These are phyloP conservation scores for Chlorella variabilis DNA, from an alignment of 163 green algal species.

Conservation along the genomic window DNA sequence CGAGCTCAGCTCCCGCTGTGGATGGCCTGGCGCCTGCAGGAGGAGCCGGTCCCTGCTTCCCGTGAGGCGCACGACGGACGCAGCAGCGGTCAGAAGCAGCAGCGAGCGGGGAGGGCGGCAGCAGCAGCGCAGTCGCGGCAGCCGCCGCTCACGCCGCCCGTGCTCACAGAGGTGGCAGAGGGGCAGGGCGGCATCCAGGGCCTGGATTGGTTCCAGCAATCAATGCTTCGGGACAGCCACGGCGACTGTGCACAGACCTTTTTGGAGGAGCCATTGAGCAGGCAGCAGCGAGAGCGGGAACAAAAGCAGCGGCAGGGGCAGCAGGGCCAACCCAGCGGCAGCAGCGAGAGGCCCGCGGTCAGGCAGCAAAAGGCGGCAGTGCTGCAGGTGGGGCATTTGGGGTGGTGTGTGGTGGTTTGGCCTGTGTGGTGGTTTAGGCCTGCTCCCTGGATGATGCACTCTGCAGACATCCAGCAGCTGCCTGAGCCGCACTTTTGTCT, in stretches of 20 bases:
- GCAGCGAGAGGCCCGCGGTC: not conserved
- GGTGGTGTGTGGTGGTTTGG: too few relatives aligned
- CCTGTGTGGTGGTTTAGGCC: too few relatives aligned
- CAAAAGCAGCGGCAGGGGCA: not conserved
- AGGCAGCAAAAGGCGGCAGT: not conserved
- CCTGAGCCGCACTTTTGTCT: not conserved
- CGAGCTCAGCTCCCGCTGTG: too few relatives aligned
- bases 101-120: not conserved
- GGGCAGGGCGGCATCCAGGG: constrained; percentile 36
- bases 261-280: constrained; percentile 42
- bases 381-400: not conserved
- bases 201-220: constrained; percentile 44
- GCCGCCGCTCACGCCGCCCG: not conserved
- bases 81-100: not conserved
- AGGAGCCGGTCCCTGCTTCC: not conserved
- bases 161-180: not conserved
- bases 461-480: too few relatives aligned
- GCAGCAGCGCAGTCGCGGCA: not conserved
- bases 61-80: not conserved
- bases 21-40: too few relatives aligned
- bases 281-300: not conserved
- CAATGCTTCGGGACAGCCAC: constrained; percentile 43
- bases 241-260: constrained; percentile 52
- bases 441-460: too few relatives aligned
- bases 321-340: not conserved